Evolutionary conservation across 1,284 basidiomycete species (phyloP).

Genomic region (Leccinum variabile): DNA sequence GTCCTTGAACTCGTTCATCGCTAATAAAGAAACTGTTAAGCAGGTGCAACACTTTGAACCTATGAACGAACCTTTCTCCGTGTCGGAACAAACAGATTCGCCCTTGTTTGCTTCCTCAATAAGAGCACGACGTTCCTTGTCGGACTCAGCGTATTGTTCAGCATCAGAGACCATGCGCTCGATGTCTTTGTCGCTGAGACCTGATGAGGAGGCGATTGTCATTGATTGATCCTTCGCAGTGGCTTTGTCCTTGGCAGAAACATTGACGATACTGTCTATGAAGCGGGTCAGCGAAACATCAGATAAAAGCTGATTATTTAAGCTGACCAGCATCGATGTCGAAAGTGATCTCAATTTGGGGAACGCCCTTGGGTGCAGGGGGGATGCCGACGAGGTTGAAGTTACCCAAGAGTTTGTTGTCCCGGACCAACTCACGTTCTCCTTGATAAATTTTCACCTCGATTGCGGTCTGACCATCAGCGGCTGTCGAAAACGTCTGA

Average conservation of each 20-base stretch:
- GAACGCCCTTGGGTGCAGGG: conserved; percentile 96
- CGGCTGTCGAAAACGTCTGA: conserved; percentile 97
- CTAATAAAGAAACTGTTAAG: conserved; percentile 40
- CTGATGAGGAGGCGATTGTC: conserved; percentile 97
- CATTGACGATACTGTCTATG: conserved; percentile 92
- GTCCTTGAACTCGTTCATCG: conserved; percentile 96
- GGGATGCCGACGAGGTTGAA: conserved; percentile 99
- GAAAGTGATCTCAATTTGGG: conserved; percentile 98
- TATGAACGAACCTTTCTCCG: conserved; percentile 79
- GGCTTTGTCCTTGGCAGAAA: conserved; percentile 96
- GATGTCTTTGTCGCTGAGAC: conserved; percentile 95
- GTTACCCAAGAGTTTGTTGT: conserved; percentile 99
- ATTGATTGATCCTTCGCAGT: conserved; percentile 97
- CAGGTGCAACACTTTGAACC: neutral
- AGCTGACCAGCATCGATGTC: conserved; percentile 92
- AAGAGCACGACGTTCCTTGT: conserved; percentile 84
- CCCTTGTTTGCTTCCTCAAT: conserved; percentile 99
- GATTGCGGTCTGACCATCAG: conserved; percentile 93
- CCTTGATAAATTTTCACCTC: conserved; percentile 99
- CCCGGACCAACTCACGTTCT: conserved; percentile 94
- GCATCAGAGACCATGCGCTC: conserved; percentile 96
- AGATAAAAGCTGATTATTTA: neutral
- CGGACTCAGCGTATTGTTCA: conserved; percentile 89
- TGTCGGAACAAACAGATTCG: conserved; percentile 92
- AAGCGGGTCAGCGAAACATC: conserved; percentile 3